Percentiles rank a stretch among this genome's conserved stretches.
Conservation (phyloP, 2,329 filamentous ascomycete genomes). For the Diaporthe aspalathi region DNA sequence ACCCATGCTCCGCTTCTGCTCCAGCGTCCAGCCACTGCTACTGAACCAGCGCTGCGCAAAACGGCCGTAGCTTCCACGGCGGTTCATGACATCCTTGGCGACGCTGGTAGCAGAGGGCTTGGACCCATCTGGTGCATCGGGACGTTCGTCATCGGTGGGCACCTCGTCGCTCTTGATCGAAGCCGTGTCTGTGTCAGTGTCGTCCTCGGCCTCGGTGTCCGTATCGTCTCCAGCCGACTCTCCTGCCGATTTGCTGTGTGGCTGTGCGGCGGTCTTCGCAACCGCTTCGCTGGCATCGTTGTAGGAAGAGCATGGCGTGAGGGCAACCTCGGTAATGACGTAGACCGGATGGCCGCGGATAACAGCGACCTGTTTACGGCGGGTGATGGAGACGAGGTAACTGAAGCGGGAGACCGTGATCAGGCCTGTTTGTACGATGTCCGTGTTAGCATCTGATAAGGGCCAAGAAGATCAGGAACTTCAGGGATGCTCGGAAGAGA, state of each 20-base stretch:
- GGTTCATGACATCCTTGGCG: constrained; percentile 88
- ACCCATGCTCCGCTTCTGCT: constrained; percentile 76
- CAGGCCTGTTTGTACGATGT: constrained; percentile 69
- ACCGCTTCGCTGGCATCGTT: constrained; percentile 80
- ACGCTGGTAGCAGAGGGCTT: constrained; percentile 67
- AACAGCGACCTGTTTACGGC: constrained; percentile 88
- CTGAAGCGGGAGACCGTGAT: constrained; percentile 83
- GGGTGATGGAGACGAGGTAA: constrained; percentile 88
- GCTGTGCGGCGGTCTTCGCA: constrained; percentile 62
- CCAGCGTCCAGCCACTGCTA: constrained; percentile 80
- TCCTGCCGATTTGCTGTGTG: constrained; percentile 49
- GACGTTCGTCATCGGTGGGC: constrained; percentile 51
- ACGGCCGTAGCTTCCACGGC: constrained; percentile 84
- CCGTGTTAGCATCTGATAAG: background rate
- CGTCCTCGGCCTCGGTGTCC: constrained; percentile 59
- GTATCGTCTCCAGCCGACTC: constrained; percentile 49
- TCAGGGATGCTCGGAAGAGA: background rate
- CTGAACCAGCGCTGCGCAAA: constrained; percentile 96
- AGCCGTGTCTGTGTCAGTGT: constrained; percentile 54
- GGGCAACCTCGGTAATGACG: constrained; percentile 85
- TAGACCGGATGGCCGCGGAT: constrained; percentile 86
- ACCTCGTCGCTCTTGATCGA: constrained; percentile 54
- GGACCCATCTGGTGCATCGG: constrained; percentile 13
- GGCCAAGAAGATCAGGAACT: background rate
- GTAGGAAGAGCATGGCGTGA: constrained; percentile 88